Evolutionary conservation across 768 basidiomycete species (phyloP).

Genomic region (Rhizopogon vulgaris): DNA sequence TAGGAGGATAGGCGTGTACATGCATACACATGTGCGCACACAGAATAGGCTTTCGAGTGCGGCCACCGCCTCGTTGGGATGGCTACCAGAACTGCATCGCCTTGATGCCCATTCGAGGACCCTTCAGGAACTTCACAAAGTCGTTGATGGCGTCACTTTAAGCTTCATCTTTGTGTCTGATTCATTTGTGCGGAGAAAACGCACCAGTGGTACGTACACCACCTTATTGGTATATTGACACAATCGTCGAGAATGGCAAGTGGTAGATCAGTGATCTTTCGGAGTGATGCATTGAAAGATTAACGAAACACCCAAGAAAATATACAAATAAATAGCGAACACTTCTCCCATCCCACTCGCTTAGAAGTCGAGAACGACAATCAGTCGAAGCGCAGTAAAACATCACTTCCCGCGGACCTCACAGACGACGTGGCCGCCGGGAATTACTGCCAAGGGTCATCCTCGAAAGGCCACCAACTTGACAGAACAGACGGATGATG

Average conservation of each 20-base stretch:
- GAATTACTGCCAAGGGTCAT: slow-evolving; percentile 1
- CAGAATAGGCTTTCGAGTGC: background rate
- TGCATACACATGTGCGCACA: background rate
- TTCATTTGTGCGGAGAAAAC: background rate
- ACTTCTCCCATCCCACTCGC: slow-evolving; percentile 2
- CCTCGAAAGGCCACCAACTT: slow-evolving; percentile 16
- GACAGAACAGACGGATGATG: slow-evolving; percentile 4
- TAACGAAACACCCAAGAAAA: background rate
- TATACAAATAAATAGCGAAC: background rate
- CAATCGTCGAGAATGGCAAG: background rate
- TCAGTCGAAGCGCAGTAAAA: background rate
- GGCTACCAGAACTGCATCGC: slow-evolving; percentile 25
- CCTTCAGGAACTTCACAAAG: slow-evolving; percentile 1
- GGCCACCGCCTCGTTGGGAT: slow-evolving; percentile 20
- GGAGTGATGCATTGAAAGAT: background rate
- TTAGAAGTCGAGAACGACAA: slow-evolving; percentile 2
- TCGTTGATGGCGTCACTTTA: background rate
- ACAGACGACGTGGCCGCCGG: background rate
- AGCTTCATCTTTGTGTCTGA: background rate
- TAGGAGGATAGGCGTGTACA: background rate
- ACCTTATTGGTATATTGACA: background rate
- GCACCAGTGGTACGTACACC: background rate
- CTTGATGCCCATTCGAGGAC: slow-evolving; percentile 25
- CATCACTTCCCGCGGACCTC: background rate
- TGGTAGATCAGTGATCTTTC: background rate